Evolutionary conservation across 805 yeast genomes (phyloP), one percentile per base, ranked within the genome.

Genomic region (Monosporozyma aerobia): DNA sequence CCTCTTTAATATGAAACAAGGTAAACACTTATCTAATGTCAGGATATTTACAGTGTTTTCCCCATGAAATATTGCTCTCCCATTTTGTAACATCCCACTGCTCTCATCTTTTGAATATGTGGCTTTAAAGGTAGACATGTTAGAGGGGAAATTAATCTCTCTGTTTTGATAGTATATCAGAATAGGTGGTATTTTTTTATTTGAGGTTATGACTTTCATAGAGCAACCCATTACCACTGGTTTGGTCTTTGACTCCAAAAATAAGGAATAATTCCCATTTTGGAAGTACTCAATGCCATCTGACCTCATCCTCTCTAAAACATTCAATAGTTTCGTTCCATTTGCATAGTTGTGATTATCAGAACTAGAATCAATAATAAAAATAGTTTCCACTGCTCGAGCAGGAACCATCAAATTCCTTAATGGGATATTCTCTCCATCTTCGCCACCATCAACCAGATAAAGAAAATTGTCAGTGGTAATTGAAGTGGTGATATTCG

Each of bases 181-280:
- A 39, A 82, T 60, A 0, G 87, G 87, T 13, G 74, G 54, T n/a
- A 53, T 45, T 44, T 59, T 51, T 57, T 47, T 30, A 37, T 57
- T 11, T 52, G 56, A 46, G 49, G 59, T 37, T 10, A 27, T 40
- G 3, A 30, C 16, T 50, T 49, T 14, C 52, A 63, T 40, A 62
- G 83, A 73, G 69, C 97, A 90, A 4, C 97, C 97, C 63, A 90
- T 85, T 68, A 89, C 88, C 0, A 82, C 72, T 13, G 97, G 96
- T 9, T 79, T 71, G 9, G 16, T 47, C 4, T 50, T 39, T 13
- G 19, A 27, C 19, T 30, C 30, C 25, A 23, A 14, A 9, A 77
- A 30, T 10, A 60, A 57, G 25, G 50, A 46, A 13, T 47, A 13
- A 14, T 37, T 44, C 8, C 13, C 14, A 35, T 25, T 22, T 14